Evolutionary conservation across 2,329 filamentous ascomycete species (phyloP), one percentile per base, ranked within the genome.

Genomic region (Penicillium palitans): DNA sequence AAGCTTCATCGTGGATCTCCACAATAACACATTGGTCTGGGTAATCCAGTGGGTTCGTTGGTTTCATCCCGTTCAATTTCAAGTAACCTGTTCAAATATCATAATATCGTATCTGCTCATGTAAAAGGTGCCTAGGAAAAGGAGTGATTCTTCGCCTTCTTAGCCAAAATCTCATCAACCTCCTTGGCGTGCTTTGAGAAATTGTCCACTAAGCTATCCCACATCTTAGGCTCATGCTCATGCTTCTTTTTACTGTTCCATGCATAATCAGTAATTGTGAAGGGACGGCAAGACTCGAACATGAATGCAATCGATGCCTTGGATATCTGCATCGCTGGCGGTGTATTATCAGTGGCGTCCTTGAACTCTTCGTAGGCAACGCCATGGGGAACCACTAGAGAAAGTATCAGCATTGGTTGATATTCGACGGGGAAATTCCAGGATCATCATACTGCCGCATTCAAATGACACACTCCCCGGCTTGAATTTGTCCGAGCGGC

Each of bases 121-220:
- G 24, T 45, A 46, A n/a, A 35, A 29, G 21, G 3, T 19, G 41
- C 15, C 41, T 44, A 61, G 56, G 35, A 65, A 57, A 66, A 41
- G 41, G 54, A 52, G 45, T 66, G 44, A 6, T 57, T 62, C 52
- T 68, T 62, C 2, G 59, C 62, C 52, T 66, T 71, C 55, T 73
- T 71, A 0, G 69, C 70, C 59, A 82, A 57, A 52, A 81, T 74
- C 62, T 73, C 76, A 52, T 81, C 76, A 12, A 82, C 72, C 63
- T 81, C 80, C 27, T 80, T 74, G 21, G 74, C 71, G 61, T 82
- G 76, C 47, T 66, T 72, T 0, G 76, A 78, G 59, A 84, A 83
- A 63, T 83, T 81, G 64, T 83, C 81, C 2, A 84, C 79, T 9
- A 84, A 69, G 52, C 77, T 72, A 67, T 84, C 81, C 81, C 81